A percentile compares a stretch with the other conserved stretches of the same genome.
phyloP scores from a whole-genome alignment of 2,329 filamentous ascomycete species.

The Talaromyces verruculosus region DNA sequence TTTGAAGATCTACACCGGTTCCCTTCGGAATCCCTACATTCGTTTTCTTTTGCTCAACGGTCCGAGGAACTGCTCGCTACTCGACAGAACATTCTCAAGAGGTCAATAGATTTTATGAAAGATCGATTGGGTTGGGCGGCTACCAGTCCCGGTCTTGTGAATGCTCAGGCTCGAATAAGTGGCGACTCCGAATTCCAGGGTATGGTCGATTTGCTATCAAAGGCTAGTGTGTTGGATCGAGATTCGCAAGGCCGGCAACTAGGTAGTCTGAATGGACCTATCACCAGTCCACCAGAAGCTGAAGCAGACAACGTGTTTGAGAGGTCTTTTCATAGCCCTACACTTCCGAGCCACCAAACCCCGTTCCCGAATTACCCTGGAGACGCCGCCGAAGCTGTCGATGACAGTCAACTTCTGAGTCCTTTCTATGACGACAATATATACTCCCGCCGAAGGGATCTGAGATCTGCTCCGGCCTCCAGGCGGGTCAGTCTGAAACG shows the following conservation, averaged over 20 bases:
- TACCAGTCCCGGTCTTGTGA: constrained; percentile 72
- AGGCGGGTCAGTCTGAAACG: constrained; percentile 73
- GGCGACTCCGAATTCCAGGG: constrained; percentile 85
- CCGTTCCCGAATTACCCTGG: constrained; percentile 25
- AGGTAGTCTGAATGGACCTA: constrained; percentile 57
- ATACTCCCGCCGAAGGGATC: constrained; percentile 33
- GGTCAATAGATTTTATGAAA: constrained; percentile 94
- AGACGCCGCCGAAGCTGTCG: constrained; percentile 20
- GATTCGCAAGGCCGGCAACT: constrained; percentile 50
- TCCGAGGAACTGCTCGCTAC: constrained; percentile 89
- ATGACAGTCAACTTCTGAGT: constrained; percentile 30
- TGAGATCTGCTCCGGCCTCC: constrained; percentile 52
- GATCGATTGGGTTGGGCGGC: constrained; percentile 82
- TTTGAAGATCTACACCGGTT: constrained; percentile 88
- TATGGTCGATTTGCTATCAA: constrained; percentile 84
- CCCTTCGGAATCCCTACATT: constrained; percentile 92
- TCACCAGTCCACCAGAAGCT: constrained; percentile 76
- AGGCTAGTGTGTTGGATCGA: constrained; percentile 73
- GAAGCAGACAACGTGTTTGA: constrained; percentile 82
- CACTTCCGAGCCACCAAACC: constrained; percentile 26
- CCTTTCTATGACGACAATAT: constrained; percentile 34
- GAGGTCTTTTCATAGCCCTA: constrained; percentile 62
- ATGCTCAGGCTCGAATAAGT: constrained; percentile 75
- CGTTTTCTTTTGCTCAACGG: constrained; percentile 95
- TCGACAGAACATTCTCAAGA: constrained; percentile 87